phyloP scores from a whole-genome alignment of 2,329 filamentous ascomycete genomes.

The Calonectria pteridis region DNA sequence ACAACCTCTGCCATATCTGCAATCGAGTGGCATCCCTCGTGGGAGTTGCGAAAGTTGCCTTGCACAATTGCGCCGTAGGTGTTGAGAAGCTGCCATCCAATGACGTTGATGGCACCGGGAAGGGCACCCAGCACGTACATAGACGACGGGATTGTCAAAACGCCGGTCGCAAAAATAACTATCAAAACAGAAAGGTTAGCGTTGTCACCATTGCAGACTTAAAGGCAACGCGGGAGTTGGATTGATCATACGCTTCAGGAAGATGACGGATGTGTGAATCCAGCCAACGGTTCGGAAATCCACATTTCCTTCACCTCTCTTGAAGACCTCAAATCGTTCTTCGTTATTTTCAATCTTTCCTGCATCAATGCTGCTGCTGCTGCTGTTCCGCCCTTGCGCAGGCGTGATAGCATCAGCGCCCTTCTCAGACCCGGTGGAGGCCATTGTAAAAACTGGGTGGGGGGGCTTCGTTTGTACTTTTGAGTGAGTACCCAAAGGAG shows the following conservation, averaged over 20 bases:
- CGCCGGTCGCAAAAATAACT: conserved; percentile 59
- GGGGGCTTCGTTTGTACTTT: neutral
- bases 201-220: neutral
- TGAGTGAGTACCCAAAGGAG: neutral
- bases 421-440: conserved; percentile 12
- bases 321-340: conserved; percentile 58
- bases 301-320: conserved; percentile 56
- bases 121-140: conserved; percentile 58
- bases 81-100: conserved; percentile 57
- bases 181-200: neutral
- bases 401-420: conserved; percentile 26
- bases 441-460: conserved; percentile 11
- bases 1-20: conserved; percentile 66
- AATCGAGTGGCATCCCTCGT: conserved; percentile 54
- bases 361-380: conserved; percentile 34
- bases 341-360: conserved; percentile 36
- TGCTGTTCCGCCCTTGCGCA: conserved; percentile 18
- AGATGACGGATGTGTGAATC: conserved; percentile 61
- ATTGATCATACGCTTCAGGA: conserved; percentile 53
- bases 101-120: conserved; percentile 57
- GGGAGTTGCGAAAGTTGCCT: conserved; percentile 54
- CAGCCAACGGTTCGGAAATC: conserved; percentile 63
- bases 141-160: conserved; percentile 56
- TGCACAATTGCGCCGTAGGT: conserved; percentile 56
- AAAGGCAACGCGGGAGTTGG: rapidly evolving